Base-by-base conservation (phyloP, 495 filamentous ascomycete genomes). In the Aspergillus cavernicola region DNA sequence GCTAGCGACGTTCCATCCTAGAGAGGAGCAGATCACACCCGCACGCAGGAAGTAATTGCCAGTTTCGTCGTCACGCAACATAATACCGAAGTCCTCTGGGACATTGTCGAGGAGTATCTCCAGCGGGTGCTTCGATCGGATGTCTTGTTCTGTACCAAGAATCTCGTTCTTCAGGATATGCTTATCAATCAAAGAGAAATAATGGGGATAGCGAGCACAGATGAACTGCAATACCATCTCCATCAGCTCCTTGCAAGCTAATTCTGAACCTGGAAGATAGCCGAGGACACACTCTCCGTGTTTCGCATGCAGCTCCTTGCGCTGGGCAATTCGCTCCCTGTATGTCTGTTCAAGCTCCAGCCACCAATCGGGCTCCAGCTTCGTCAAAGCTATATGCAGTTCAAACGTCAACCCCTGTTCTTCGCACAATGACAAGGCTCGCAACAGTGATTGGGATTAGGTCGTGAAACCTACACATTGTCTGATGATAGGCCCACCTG, bases 161-260 rank as follows among this genome's bases (percentile, higher is more conserved):
- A 96, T 86, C 26, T 60, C 59, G 65, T 96, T 96, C 51, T 83
- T 73, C 47, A 96, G 80, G 23, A 82, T 66, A 24, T 76, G 76
- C 4, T 81, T 79, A 55, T 85, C 80, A 4, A 64, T 60, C 0
- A 96, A 67, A 0, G 74, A 73, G 67, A 96, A 96, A 64, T 87
- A 84, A 22, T 83, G 81, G 5, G 91, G 91, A 59, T 96, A 96
- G 0, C 91, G 81, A 19, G 83, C 77, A 55, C 81, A 86, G 23
- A 90, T 67, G 60, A 92, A 96, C 56, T 92, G 87, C 11, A 96
- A 57, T 6, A 78, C 79, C 83, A 92, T 89, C 66, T 96, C 91
- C 90, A 96, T 95, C 15, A 93, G 70, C 63, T 96, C 91, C 61
- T 91, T 93, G 66, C 85, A 88, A 3, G 83, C 90, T 1, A 93